Base-by-base conservation (phyloP, 2,329 filamentous ascomycete species). In the Alternaria brassicicola region DNA sequence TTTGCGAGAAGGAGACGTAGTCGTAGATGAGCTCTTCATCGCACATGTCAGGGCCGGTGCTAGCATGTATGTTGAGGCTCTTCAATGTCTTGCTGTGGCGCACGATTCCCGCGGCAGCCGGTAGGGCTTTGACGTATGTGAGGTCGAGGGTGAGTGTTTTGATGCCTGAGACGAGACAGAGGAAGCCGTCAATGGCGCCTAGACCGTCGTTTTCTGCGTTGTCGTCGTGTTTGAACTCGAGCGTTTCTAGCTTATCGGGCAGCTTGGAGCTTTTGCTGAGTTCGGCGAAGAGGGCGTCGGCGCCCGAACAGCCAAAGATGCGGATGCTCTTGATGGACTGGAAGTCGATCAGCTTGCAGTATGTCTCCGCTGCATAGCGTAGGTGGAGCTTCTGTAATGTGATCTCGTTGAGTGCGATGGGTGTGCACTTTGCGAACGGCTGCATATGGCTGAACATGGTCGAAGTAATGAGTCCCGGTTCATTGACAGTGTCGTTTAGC, bases 221-320 rank as follows among this genome's bases (percentile, higher is more conserved):
- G 49, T 83, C 81, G 28, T 79, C 76, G 59, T 83, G 80, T 65
- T 82, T 81, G 53, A 82, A 70, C 42, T 82, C 79, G 6, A 83
- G 61, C 0, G 75, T 77, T 56, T 81, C 79, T 4, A 83, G 74
- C 52, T 77, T 77, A 42, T 76, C 76, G 0, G 81, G 81, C 10
- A 83, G 68, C 58, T 77, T 74, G 1, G 71, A 71, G 51, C 78
- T 79, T 63, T 80, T 82, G 69, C 79, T 78, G 23, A 83, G 67
- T 62, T 82, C 78, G 3, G 80, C 80, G 17, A 83, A 76, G 5
- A 83, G 65, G 1, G 80, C 74, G 55, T 83, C 81, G 4, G 78
- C 80, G 3, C 81, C 81, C 3, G 78, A 60, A 56, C 81, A 83
- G 38, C 75, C 73, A 56, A 79, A 80, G 6, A 83, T 62, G 3